phyloP scores from a whole-genome alignment of 805 yeast genomes.

The Candida gorgasii region DNA sequence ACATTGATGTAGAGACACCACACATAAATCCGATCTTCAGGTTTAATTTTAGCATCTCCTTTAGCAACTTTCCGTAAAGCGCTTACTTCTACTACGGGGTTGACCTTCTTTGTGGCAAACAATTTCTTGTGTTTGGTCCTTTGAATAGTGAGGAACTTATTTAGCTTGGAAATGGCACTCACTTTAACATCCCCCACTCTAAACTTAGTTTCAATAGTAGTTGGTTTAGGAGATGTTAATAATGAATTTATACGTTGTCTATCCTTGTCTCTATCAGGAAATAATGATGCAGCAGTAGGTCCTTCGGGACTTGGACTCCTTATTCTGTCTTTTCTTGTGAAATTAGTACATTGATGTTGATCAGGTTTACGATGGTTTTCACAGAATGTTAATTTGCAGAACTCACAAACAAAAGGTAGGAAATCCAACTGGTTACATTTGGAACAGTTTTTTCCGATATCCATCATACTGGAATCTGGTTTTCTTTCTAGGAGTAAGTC shows the following conservation, averaged over 20 bases:
- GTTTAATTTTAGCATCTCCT: slow-evolving; percentile 50
- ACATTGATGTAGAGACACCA: slow-evolving; percentile 44
- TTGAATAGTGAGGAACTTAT: slow-evolving; percentile 28
- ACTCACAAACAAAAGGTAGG: slow-evolving; percentile 56
- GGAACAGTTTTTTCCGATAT: slow-evolving; percentile 59
- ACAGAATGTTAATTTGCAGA: slow-evolving; percentile 48
- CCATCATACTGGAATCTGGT: slow-evolving; percentile 32
- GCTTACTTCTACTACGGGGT: slow-evolving; percentile 28
- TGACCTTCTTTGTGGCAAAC: slow-evolving; percentile 6
- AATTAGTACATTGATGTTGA: slow-evolving; percentile 33
- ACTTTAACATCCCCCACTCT: slow-evolving; percentile 30
- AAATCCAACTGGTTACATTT: slow-evolving; percentile 57
- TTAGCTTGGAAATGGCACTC: slow-evolving; percentile 28
- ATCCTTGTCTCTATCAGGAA: slow-evolving; percentile 52
- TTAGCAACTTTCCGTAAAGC: slow-evolving; percentile 44
- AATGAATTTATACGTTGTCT: slow-evolving; percentile 34
- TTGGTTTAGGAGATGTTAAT: slow-evolving; percentile 23
- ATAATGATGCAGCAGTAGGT: slow-evolving; percentile 44
- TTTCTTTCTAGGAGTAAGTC: slow-evolving; percentile 5
- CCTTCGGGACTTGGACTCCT: slow-evolving; percentile 12
- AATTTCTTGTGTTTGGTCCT: slow-evolving; percentile 12
- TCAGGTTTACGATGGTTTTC: slow-evolving; percentile 46
- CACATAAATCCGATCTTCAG: slow-evolving; percentile 48
- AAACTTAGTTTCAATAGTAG: slow-evolving; percentile 25
- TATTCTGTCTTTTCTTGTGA: slow-evolving; percentile 1